Conservation (phyloP, 1,139 yeast genomes). For the Blastobotrys malaysiensis region DNA sequence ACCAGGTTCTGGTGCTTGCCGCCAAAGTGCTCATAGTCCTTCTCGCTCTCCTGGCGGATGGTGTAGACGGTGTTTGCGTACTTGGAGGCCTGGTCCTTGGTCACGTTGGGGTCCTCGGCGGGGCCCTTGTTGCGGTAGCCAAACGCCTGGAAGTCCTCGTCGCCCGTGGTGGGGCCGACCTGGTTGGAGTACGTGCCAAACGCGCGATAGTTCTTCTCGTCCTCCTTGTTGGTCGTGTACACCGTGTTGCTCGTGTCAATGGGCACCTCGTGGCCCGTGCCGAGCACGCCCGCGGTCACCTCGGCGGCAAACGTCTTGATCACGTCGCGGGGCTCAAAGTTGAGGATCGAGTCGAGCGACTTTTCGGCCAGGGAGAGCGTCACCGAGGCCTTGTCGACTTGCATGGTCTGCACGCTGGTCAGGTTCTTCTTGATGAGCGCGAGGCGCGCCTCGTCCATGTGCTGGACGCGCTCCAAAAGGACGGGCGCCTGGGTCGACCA, state of each 20-base stretch:
- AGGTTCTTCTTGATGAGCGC: conserved; percentile 63
- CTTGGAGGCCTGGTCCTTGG: background rate
- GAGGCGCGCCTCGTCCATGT: conserved; percentile 63
- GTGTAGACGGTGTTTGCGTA: background rate
- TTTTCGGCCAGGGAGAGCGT: conserved; percentile 46
- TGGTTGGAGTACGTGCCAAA: background rate
- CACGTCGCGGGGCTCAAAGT: conserved; percentile 55
- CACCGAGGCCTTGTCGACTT: conserved; percentile 34
- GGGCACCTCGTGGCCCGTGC: background rate
- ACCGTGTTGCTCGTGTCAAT: background rate
- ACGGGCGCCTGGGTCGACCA: conserved; percentile 82
- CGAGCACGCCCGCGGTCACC: conserved; percentile 21
- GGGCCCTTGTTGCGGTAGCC: background rate
- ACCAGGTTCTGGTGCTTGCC: background rate
- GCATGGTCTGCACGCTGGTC: conserved; percentile 59
- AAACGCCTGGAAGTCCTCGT: background rate
- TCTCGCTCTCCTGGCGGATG: background rate
- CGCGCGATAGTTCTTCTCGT: background rate
- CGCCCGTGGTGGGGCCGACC: background rate
- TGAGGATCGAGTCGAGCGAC: conserved; percentile 59
- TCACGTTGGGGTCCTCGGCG: background rate
- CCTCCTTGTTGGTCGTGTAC: background rate
- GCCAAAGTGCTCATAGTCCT: background rate
- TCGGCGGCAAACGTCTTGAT: conserved; percentile 52
- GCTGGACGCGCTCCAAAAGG: conserved; percentile 70